Conservation (phyloP, 306 rosid species). For the Delonix regia region DNA sequence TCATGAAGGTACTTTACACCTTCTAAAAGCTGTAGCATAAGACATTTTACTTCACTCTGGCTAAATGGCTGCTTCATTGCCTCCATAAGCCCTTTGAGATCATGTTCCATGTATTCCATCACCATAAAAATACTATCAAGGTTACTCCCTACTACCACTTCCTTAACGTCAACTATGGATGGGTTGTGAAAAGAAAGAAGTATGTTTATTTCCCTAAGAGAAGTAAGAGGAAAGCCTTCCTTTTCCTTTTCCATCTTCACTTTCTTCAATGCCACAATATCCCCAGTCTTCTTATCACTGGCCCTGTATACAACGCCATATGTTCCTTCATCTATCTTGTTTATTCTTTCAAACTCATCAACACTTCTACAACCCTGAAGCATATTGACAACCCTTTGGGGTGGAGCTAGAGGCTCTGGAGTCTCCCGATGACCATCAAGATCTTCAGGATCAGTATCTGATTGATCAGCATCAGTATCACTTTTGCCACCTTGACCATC, state of each 20-base stretch:
- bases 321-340: slow-evolving; percentile 98
- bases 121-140: slow-evolving; percentile 99
- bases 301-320: slow-evolving; percentile 99
- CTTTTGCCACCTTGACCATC: slow-evolving; percentile 58
- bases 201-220: slow-evolving; percentile 97
- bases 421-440: slow-evolving; percentile 52
- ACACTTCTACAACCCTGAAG: slow-evolving; percentile 99
- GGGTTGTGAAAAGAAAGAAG: slow-evolving; percentile 98
- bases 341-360: slow-evolving; percentile 96
- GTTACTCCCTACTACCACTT: slow-evolving; percentile 98
- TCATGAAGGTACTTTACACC: slow-evolving; percentile 98
- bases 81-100: slow-evolving; percentile 96
- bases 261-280: slow-evolving; percentile 96
- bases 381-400: slow-evolving; percentile 84
- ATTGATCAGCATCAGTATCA: slow-evolving; percentile 55
- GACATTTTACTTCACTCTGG: slow-evolving; percentile 99
- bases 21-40: slow-evolving; percentile 91
- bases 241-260: slow-evolving; percentile 99
- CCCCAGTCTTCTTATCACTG: slow-evolving; percentile 85
- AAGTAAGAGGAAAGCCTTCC: slow-evolving; percentile 97
- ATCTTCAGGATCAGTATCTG: slow-evolving; percentile 69
- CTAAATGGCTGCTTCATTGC: slow-evolving; percentile 96
- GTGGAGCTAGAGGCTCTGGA: slow-evolving; percentile 65
- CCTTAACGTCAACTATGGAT: slow-evolving; percentile 94
- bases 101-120: slow-evolving; percentile 99